Base-by-base conservation (phyloP, 495 filamentous ascomycete genomes). In the Umbilicaria muhlenbergii region DNA sequence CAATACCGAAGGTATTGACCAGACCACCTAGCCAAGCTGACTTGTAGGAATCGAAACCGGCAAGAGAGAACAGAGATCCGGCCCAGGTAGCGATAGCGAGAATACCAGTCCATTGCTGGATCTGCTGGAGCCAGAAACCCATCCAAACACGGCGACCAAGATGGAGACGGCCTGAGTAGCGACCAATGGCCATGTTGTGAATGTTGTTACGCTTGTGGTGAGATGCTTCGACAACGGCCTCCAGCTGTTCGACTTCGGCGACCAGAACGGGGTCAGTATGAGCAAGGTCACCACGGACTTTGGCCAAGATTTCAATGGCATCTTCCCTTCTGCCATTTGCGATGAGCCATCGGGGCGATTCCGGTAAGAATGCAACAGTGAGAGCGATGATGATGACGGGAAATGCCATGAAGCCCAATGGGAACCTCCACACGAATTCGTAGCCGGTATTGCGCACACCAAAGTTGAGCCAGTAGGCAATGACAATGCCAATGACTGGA, bases 261-360 rank as follows among this genome's bases (percentile, higher is more conserved):
- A 82, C 62, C 17, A 86, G 81, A 14, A 75, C 62, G 0, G 82
- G 78, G 52, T 86, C 75, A 28, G 76, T 65, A 34, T 66, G 59
- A 39, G 81, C 65, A 0, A 80, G 81, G 5, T 69, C 60, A 6
- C 73, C 78, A 54, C 85, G 80, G 39, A 88, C 74, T n/a, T 68
- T 55, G 0, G 81, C 79, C n/a, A 86, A 67, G 0, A 67, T 70
- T 33, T 77, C 59, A 39, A 85, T 67, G 3, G 77, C 77, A 57
- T 86, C 79, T 47, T 84, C 72, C 44, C 66, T 69, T 4, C 80
- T 70, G 13, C 78, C 80, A 15, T 77, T 71, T 38, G 77, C 74
- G 13, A 80, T 81, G 13, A 88, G 62, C 83, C 80, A 84, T 34
- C 81, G 67, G 0, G 82, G 81, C 1, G 80, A 83, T 39, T 75